Evolutionary conservation across 768 basidiomycete species (phyloP).

Genomic region (Neoboletus brunneissimus): DNA sequence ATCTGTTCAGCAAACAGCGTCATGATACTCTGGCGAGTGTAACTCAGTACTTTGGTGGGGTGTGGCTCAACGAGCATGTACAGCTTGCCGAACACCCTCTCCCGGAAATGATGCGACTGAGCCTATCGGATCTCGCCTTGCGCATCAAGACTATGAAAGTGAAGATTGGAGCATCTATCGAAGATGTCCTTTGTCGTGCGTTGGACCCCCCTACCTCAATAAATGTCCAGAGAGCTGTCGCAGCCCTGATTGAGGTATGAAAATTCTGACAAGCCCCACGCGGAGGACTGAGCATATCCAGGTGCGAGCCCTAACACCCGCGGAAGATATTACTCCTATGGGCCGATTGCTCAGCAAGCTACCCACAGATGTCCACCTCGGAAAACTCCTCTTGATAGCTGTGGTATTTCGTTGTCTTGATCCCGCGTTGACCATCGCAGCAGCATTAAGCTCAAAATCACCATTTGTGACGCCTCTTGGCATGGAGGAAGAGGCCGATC

Average conservation of each 20-base stretch:
- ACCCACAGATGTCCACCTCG: slow-evolving; percentile 93
- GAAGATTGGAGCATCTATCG: slow-evolving; percentile 79
- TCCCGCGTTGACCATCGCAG: slow-evolving; percentile 95
- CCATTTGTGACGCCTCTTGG: slow-evolving; percentile 92
- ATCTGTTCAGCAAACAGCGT: slow-evolving; percentile 86
- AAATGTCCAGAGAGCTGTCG: slow-evolving; percentile 89
- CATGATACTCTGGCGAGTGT: slow-evolving; percentile 70
- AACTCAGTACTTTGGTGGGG: background rate
- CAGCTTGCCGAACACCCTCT: slow-evolving; percentile 88
- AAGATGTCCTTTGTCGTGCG: slow-evolving; percentile 83
- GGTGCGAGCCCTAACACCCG: slow-evolving; percentile 81
- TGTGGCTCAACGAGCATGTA: background rate
- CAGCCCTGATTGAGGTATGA: slow-evolving; percentile 82
- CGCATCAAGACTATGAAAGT: slow-evolving; percentile 94
- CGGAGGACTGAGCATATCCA: slow-evolving; percentile 25
- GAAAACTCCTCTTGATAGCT: slow-evolving; percentile 86
- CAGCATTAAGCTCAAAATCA: slow-evolving; percentile 87
- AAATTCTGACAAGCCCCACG: background rate
- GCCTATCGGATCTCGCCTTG: slow-evolving; percentile 86
- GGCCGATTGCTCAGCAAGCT: slow-evolving; percentile 86
- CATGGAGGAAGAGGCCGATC: slow-evolving; percentile 80
- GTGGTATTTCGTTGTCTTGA: slow-evolving; percentile 87
- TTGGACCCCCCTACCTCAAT: slow-evolving; percentile 83
- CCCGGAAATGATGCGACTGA: slow-evolving; percentile 93
- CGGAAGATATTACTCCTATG: slow-evolving; percentile 93